Conservation (phyloP, 2,329 filamentous ascomycete genomes). For the Cercospora sojina region DNA sequence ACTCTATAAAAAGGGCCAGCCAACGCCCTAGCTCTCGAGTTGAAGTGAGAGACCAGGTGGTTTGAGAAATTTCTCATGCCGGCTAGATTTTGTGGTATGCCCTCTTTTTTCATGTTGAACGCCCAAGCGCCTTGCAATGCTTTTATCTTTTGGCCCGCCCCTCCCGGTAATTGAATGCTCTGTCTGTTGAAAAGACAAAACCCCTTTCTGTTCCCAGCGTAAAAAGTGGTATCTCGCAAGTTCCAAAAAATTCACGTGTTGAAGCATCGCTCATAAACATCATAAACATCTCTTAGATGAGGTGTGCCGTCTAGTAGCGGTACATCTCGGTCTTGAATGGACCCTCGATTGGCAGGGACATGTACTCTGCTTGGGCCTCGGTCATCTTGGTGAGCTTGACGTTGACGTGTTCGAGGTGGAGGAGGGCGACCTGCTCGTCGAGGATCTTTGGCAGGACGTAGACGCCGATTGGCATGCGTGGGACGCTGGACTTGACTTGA, state of each 20-base stretch:
- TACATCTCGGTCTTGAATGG: slow-evolving; percentile 97
- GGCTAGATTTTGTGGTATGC: slow-evolving; percentile 8
- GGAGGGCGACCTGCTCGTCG: slow-evolving; percentile 94
- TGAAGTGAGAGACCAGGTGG: slow-evolving; percentile 21
- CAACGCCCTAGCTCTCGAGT: slow-evolving; percentile 22
- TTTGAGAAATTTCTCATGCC: slow-evolving; percentile 4
- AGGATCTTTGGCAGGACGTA: slow-evolving; percentile 98
- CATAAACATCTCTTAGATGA: slow-evolving; percentile 12
- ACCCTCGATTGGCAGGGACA: slow-evolving; percentile 79
- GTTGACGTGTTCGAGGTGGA: slow-evolving; percentile 91
- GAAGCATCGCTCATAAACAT: slow-evolving; percentile 29
- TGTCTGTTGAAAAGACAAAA: slow-evolving; percentile 29
- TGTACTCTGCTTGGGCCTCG: slow-evolving; percentile 88
- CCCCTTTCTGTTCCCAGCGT: slow-evolving; percentile 6
- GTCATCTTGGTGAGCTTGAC: slow-evolving; percentile 88
- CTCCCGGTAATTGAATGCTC: slow-evolving; percentile 1
- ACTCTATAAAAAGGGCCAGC: slow-evolving; percentile 15
- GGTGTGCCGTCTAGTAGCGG: slow-evolving; percentile 60
- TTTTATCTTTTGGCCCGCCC: slow-evolving; percentile 20
- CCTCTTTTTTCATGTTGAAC: slow-evolving; percentile 25
- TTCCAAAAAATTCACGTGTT: slow-evolving; percentile 27
- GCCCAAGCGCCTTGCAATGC: slow-evolving; percentile 31
- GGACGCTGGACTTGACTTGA: slow-evolving; percentile 56
- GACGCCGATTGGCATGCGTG: slow-evolving; percentile 80
- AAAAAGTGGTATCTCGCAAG: slow-evolving; percentile 18